Evolutionary conservation across 768 basidiomycete genomes (phyloP).

Genomic region (Agaricus subrufescens): DNA sequence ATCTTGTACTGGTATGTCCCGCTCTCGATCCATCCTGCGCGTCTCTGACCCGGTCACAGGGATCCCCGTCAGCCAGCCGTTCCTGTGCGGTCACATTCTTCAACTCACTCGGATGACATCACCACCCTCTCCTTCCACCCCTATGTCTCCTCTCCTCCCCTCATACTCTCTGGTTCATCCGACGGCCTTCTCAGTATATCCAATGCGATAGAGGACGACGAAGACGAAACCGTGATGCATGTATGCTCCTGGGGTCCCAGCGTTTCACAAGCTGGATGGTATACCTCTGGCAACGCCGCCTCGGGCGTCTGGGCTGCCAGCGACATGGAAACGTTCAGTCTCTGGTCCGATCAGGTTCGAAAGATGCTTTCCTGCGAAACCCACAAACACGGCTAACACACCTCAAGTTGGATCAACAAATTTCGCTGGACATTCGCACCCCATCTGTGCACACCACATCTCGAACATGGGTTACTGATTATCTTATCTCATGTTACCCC

Average conservation of each 20-base stretch:
- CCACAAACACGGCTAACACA: background rate
- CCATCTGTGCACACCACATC: constrained; percentile 55
- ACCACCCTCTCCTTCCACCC: constrained; percentile 62
- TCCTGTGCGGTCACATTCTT: constrained; percentile 71
- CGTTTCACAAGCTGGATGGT: constrained; percentile 72
- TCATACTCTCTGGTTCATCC: constrained; percentile 76
- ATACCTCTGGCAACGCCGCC: constrained; percentile 22
- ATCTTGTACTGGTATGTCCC: constrained; percentile 73
- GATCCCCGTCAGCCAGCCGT: constrained; percentile 76
- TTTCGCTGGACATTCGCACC: constrained; percentile 57
- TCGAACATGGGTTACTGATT: constrained; percentile 75
- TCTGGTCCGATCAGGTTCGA: constrained; percentile 71
- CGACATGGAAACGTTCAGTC: constrained; percentile 93
- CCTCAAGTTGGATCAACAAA: constrained; percentile 52
- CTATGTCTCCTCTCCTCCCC: background rate
- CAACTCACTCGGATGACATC: constrained; percentile 92
- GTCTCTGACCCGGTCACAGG: constrained; percentile 35
- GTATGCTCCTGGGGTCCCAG: constrained; percentile 88
- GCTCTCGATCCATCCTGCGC: background rate
- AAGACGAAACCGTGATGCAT: constrained; percentile 78
- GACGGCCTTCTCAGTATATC: constrained; percentile 80
- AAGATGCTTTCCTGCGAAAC: background rate
- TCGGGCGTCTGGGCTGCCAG: constrained; percentile 70
- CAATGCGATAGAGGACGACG: constrained; percentile 70
- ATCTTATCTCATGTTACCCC: constrained; percentile 55